A percentile compares a stretch with the other conserved stretches of the same genome.
Conservation (phyloP, 176 grass and related monocot genomes). For the Carex pumila region DNA sequence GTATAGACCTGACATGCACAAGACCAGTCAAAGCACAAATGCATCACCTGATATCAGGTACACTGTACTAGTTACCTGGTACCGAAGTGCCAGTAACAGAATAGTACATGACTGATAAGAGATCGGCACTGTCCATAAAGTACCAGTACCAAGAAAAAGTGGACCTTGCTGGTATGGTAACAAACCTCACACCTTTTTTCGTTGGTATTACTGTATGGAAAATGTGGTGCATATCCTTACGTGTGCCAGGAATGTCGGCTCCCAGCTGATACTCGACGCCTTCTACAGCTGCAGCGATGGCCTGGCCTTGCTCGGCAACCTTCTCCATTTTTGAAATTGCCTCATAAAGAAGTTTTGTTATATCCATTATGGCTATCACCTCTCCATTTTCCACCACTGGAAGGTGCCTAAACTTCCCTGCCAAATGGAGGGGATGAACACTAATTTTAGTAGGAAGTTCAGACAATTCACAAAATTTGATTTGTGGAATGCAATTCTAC, state of each 20-base stretch:
- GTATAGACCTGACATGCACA: not conserved
- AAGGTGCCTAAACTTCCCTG: slow-evolving; percentile 94
- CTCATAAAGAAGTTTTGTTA: slow-evolving; percentile 73
- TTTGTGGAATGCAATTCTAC: not conserved
- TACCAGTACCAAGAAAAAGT: not conserved
- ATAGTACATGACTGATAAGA: not conserved
- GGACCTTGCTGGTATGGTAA: not conserved
- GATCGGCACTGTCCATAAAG: not conserved
- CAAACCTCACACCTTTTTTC: not conserved
- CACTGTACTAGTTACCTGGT: not conserved
- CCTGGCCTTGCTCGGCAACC: slow-evolving; percentile 68
- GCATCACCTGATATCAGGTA: not conserved
- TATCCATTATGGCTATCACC: slow-evolving; percentile 81
- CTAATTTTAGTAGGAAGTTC: not conserved
- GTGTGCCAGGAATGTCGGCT: slow-evolving; percentile 39
- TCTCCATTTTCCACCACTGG: slow-evolving; percentile 73
- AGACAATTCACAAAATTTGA: not conserved
- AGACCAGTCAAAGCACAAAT: not conserved
- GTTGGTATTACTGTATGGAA: not conserved
- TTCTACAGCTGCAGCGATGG: slow-evolving; percentile 67
- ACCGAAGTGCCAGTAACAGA: not conserved
- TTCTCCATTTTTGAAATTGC: slow-evolving; percentile 88
- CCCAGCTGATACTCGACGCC: slow-evolving; percentile 49
- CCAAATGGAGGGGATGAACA: not conserved
- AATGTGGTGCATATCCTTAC: slow-evolving; percentile 10